Conservation (phyloP, 2,329 filamentous ascomycete genomes). For the Aspergillus alliaceus region DNA sequence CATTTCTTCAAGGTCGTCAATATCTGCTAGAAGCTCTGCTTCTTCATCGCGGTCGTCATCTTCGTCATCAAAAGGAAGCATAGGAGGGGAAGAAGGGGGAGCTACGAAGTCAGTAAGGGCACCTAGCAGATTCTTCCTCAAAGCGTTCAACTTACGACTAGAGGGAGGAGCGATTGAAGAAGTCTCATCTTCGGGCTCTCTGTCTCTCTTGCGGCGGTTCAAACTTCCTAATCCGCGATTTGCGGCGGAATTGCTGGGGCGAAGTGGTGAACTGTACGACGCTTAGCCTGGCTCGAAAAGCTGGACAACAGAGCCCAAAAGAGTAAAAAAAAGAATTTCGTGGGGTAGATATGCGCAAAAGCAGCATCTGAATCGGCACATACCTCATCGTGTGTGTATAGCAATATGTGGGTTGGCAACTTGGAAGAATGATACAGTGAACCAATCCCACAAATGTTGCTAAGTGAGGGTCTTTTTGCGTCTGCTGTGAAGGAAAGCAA, state of each 20-base stretch:
- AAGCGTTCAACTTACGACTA: conserved; percentile 55
- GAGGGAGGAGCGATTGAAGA: conserved; percentile 62
- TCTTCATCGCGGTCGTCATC: conserved; percentile 52
- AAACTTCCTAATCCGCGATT: conserved; percentile 67
- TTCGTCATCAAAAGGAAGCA: conserved; percentile 51
- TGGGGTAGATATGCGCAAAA: neutral
- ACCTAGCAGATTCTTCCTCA: neutral
- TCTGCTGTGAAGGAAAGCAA: conserved; percentile 9
- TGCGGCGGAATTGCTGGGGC: conserved; percentile 76
- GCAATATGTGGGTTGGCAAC: conserved; percentile 6
- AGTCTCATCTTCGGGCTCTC: conserved; percentile 64
- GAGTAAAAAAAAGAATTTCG: neutral
- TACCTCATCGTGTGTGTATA: conserved; percentile 32
- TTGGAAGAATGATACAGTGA: conserved; percentile 4
- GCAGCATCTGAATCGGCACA: conserved; percentile 16
- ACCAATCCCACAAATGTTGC: conserved; percentile 8
- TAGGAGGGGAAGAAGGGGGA: conserved; percentile 62
- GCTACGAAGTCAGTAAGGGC: conserved; percentile 25
- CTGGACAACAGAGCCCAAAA: neutral
- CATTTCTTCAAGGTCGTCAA: conserved; percentile 68
- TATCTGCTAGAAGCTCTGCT: conserved; percentile 60
- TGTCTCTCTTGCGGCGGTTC: conserved; percentile 61
- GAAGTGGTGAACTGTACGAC: conserved; percentile 71
- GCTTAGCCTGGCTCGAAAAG: neutral
- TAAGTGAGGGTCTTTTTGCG: conserved; percentile 14